phyloP scores from a whole-genome alignment of 2,329 filamentous ascomycete species.

The Aspergillus arachidicola region DNA sequence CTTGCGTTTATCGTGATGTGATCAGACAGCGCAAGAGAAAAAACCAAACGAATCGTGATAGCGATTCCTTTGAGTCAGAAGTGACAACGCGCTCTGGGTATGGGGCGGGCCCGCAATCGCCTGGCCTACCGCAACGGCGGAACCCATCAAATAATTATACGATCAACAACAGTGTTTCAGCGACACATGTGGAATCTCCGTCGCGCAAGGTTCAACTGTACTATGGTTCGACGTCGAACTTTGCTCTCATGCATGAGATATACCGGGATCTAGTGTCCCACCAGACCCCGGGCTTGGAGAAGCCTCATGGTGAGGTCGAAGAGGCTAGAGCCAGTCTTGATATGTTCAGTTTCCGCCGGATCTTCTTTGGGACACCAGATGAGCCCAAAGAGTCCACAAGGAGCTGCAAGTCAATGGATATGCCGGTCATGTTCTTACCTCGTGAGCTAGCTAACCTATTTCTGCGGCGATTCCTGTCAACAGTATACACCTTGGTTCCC shows the following conservation, averaged over 20 bases:
- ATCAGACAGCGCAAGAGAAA: slow-evolving; percentile 40
- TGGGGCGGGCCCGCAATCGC: slow-evolving; percentile 17
- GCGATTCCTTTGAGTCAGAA: slow-evolving; percentile 1
- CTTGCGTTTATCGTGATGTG: slow-evolving; percentile 42
- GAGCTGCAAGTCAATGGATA: slow-evolving; percentile 23
- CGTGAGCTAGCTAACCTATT: slow-evolving; percentile 42
- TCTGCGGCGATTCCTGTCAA: slow-evolving; percentile 45
- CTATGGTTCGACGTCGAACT: slow-evolving; percentile 52
- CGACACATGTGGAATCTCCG: slow-evolving; percentile 49
- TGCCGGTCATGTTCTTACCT: slow-evolving; percentile 42
- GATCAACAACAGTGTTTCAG: slow-evolving; percentile 50
- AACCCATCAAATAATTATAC: slow-evolving; percentile 27
- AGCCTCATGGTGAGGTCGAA: slow-evolving; percentile 36
- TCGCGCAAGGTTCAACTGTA: slow-evolving; percentile 50
- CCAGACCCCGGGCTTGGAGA: slow-evolving; percentile 13
- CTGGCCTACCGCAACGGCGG: slow-evolving; percentile 18
- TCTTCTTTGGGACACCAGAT: slow-evolving; percentile 45
- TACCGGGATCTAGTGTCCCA: slow-evolving; percentile 36
- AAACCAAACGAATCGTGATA: slow-evolving; percentile 17
- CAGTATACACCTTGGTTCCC: slow-evolving; percentile 44
- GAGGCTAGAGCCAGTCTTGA: slow-evolving; percentile 43
- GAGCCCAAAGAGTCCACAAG: slow-evolving; percentile 34
- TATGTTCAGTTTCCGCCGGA: slow-evolving; percentile 40
- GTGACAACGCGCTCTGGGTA: slow-evolving; percentile 17
- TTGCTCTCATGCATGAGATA: slow-evolving; percentile 46